These are phyloP conservation scores for Juncus inflexus DNA, from an alignment of 176 grass and related monocot species.

Conservation along the genomic window DNA sequence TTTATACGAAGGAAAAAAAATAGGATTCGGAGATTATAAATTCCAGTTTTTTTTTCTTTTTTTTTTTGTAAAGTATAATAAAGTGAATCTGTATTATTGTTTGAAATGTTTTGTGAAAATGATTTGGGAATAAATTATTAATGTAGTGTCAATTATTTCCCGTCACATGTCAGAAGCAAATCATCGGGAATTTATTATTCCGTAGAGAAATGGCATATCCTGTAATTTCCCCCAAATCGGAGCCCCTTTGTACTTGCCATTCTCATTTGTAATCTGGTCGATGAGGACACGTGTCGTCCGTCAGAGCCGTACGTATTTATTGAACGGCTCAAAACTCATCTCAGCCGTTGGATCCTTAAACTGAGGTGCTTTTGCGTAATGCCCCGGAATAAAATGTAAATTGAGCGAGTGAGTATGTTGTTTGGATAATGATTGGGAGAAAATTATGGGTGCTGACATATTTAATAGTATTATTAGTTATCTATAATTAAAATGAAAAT, in stretches of 20 bases:
- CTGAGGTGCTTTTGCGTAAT: neutral
- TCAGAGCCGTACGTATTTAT: neutral
- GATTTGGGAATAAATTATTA: no score
- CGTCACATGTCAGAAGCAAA: neutral
- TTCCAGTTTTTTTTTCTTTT: neutral
- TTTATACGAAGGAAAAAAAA: neutral
- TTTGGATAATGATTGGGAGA: no score
- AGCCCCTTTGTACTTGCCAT: neutral
- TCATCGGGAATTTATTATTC: neutral
- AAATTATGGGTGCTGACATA: no score
- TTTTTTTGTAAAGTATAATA: neutral
- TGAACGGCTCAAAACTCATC: neutral
- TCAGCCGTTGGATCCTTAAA: neutral
- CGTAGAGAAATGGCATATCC: neutral
- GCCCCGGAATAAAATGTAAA: slow-evolving; percentile 6
- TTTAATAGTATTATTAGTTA: no score
- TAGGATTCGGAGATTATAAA: neutral
- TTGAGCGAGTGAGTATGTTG: neutral
- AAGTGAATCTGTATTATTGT: no score
- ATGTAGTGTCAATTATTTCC: neutral
- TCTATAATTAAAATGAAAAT: no score
- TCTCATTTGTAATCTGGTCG: neutral
- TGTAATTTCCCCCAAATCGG: neutral
- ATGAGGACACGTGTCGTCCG: slow-evolving; percentile 11
- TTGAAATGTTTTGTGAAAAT: no score